Conservation (phyloP, 2,329 filamentous ascomycete species). For the Xylariaceae sp. region DNA sequence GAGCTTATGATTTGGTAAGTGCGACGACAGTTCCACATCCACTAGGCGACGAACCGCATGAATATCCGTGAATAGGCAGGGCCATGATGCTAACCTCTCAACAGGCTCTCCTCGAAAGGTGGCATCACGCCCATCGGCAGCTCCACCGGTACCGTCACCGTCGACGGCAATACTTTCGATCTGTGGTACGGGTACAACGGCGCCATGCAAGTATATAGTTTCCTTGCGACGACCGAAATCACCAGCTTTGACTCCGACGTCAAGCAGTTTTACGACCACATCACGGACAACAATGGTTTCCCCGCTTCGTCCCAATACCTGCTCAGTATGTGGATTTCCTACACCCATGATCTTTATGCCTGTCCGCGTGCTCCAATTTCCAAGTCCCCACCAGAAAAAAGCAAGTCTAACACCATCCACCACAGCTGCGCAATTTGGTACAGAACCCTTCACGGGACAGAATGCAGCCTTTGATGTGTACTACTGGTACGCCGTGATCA, state of each 20-base stretch:
- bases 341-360: neutral
- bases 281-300: slow-evolving; percentile 12
- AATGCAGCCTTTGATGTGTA: slow-evolving; percentile 12
- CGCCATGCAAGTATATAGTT: slow-evolving; percentile 16
- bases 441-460: slow-evolving; percentile 14
- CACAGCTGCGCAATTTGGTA: slow-evolving; percentile 14
- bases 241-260: slow-evolving; percentile 11
- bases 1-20: slow-evolving; percentile 18
- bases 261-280: slow-evolving; percentile 13
- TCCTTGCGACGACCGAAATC: slow-evolving; percentile 9
- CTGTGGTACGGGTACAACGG: slow-evolving; percentile 16
- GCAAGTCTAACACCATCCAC: neutral
- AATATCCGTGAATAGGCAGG: neutral
- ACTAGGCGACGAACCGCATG: neutral
- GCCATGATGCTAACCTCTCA: slow-evolving; percentile 1
- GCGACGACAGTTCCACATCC: neutral
- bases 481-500: slow-evolving; percentile 14
- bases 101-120: slow-evolving; percentile 10
- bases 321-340: slow-evolving; percentile 9
- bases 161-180: slow-evolving; percentile 9
- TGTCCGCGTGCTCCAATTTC: neutral
- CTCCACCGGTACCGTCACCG: slow-evolving; percentile 8
- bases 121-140: slow-evolving; percentile 12
- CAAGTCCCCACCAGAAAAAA: neutral
- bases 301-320: slow-evolving; percentile 13